phyloP scores from a whole-genome alignment of 176 grass and related monocot species.

The Cenchrus fungigraminus region DNA sequence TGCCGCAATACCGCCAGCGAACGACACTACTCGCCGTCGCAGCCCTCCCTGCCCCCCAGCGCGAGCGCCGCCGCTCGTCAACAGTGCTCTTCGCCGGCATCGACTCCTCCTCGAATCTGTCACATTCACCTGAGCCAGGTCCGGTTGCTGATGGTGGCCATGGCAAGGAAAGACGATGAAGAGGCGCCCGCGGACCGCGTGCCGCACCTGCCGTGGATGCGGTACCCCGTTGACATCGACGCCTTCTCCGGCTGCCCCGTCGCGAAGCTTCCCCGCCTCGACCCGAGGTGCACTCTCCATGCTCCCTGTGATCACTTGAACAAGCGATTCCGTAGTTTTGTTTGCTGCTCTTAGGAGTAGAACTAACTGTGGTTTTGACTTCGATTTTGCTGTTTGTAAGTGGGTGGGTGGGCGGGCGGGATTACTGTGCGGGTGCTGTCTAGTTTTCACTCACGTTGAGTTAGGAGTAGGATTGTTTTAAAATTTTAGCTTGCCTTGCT shows the following conservation, averaged over 20 bases:
- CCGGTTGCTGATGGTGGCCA: conserved; percentile 9
- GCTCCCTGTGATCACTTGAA: not conserved
- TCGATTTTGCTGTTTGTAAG: not conserved
- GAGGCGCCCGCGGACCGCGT: conserved; percentile 35
- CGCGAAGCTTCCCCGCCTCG: conserved; percentile 48
- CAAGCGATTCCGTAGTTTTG: not conserved
- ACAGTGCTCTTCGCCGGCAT: not conserved
- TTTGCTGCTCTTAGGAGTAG: not conserved
- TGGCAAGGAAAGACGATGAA: conserved; percentile 33
- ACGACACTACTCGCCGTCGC: not conserved
- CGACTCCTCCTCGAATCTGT: not conserved
- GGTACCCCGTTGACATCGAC: conserved; percentile 61
- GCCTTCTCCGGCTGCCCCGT: conserved; percentile 57
- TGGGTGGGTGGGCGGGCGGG: no score
- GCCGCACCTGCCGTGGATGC: conserved; percentile 80
- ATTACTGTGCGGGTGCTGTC: not conserved
- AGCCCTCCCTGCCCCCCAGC: no score
- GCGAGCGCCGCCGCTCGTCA: not conserved
- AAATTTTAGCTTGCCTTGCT: not conserved
- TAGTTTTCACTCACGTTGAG: not conserved
- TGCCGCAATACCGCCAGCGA: not conserved
- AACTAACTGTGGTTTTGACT: not conserved
- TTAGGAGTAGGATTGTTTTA: not conserved
- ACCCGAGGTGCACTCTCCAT: conserved; percentile 46
- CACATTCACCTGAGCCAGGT: not conserved